phyloP scores from a whole-genome alignment of 2,329 filamentous ascomycete species.

The Cladosporium sp. region DNA sequence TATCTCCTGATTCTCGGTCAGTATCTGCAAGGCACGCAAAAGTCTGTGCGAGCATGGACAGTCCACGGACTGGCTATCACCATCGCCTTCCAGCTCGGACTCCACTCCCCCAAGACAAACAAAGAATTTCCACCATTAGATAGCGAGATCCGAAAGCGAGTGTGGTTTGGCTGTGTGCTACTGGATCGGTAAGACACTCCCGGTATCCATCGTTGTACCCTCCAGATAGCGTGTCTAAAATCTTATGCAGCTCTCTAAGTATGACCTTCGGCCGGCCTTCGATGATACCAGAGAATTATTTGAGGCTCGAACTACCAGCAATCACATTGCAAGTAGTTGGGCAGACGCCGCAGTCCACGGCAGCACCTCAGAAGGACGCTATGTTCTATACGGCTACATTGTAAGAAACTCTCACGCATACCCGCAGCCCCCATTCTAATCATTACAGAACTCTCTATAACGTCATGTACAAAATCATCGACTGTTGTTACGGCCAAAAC shows the following conservation, averaged over 20 bases:
- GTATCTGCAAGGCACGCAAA: constrained; percentile 53
- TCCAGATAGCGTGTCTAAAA: background rate
- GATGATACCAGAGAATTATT: constrained; percentile 3
- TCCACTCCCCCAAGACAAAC: constrained; percentile 39
- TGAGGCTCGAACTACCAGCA: constrained; percentile 1
- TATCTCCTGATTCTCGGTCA: constrained; percentile 47
- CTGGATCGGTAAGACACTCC: background rate
- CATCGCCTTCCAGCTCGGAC: constrained; percentile 48
- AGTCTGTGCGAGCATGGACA: constrained; percentile 52
- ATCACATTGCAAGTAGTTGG: background rate
- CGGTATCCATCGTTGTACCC: background rate
- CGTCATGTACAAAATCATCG: constrained; percentile 1
- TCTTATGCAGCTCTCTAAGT: background rate
- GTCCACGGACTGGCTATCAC: constrained; percentile 51
- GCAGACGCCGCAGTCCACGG: background rate
- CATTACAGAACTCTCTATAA: constrained; percentile 1
- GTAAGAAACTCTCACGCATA: background rate
- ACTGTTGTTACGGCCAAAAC: constrained; percentile 1
- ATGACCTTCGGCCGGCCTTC: constrained; percentile 3
- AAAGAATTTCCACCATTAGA: constrained; percentile 1
- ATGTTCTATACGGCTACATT: background rate
- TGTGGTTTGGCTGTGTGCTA: constrained; percentile 1
- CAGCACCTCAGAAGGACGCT: background rate
- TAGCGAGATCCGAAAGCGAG: background rate
- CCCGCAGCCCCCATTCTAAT: background rate